Evolutionary conservation across 2,329 filamentous ascomycete species (phyloP).

Genomic region (Cordyceps javanica): DNA sequence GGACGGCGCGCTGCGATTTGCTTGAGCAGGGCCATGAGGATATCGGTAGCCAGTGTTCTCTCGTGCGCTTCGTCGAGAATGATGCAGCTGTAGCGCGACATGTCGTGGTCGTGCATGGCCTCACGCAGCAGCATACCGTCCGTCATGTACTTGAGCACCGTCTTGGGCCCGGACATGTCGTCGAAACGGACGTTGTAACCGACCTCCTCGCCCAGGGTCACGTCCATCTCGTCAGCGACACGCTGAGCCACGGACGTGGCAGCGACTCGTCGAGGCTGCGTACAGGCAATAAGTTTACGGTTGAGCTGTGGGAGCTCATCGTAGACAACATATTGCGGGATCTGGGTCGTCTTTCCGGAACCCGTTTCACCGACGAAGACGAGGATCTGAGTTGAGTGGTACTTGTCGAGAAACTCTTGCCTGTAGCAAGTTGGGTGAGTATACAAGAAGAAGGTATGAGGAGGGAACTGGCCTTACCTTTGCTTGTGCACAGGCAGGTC

Average conservation of each 20-base stretch:
- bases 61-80: constrained; percentile 99
- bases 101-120: constrained; percentile 90
- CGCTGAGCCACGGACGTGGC: constrained; percentile 98
- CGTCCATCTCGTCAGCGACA: constrained; percentile 95
- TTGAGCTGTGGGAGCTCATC: constrained; percentile 86
- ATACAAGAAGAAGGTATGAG: background rate
- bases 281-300: constrained; percentile 91
- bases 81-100: constrained; percentile 91
- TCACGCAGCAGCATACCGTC: constrained; percentile 97
- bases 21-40: constrained; percentile 94
- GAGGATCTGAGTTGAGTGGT: constrained; percentile 89
- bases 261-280: constrained; percentile 93
- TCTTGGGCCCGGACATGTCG: constrained; percentile 82
- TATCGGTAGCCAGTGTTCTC: constrained; percentile 92
- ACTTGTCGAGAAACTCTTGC: constrained; percentile 88
- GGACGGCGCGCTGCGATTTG: constrained; percentile 74
- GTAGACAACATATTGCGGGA: constrained; percentile 95
- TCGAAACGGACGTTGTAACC: constrained; percentile 99
- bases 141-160: constrained; percentile 98
- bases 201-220: constrained; percentile 85
- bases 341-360: constrained; percentile 98
- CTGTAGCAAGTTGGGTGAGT: constrained; percentile 32
- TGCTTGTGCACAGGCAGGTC: constrained; percentile 90
- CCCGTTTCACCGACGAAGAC: constrained; percentile 99
- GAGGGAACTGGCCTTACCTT: constrained; percentile 45